Base-by-base conservation (phyloP, 2,329 filamentous ascomycete species). In the Colletotrichum navitas region DNA sequence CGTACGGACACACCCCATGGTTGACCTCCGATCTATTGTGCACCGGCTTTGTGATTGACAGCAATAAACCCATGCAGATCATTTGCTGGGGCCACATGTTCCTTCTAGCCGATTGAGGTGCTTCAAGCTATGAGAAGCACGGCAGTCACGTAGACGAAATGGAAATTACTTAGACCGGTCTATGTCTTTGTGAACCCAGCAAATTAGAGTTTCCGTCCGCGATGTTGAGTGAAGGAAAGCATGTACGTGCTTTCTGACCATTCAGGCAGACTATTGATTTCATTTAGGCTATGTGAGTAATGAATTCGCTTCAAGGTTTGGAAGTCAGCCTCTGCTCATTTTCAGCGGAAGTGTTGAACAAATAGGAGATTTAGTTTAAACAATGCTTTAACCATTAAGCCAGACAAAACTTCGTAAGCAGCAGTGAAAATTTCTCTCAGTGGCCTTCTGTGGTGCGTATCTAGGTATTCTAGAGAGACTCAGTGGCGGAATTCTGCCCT, bases 31-130 rank as follows among this genome's bases (percentile, higher is more conserved):
- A 71, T 56, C 41, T 32, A 32, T 49, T 32, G 8, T 4, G 11
- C 36, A 41, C 62, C 59, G 58, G 49, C 58, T 49, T 58, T 16
- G 32, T 36, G 36, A 68, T 62, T 67, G 41, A 71, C 63, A 29
- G 51, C 34, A 29, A 47, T 52, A 63, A 58, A 67, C 29, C 24
- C 29, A 36, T 52, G 68, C 36, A 51, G 63, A 68, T 62, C 58
- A 26, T 24, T 54, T 54, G 4, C 41, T 36, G n/a, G 34, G 0
- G 24, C 7, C 5, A 12, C 16, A 26, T 18, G 18, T 63, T 36
- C n/a, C 14, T 32, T n/a, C 34, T 8, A 11, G 54, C 16, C 10
- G n/a, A 24, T 45, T 63, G 8, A 43, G 29, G 8, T 36, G 2
- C 10, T 16, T 21, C 34, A 21, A 43, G 24, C 24, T 43, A 11